phyloP scores from a whole-genome alignment of 768 basidiomycete genomes.

The Ramaria sp. region DNA sequence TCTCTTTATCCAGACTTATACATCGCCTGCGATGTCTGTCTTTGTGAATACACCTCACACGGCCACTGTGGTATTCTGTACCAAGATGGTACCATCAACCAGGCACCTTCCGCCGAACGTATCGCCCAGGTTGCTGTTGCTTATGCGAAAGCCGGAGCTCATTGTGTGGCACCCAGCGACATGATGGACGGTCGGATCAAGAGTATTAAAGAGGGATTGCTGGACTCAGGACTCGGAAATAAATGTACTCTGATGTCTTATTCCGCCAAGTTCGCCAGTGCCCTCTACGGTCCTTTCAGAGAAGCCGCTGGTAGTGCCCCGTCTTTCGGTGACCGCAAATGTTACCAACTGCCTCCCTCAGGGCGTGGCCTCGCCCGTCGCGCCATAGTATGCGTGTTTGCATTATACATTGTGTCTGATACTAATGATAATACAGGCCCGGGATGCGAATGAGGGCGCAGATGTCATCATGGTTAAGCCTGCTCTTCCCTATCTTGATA shows the following conservation, averaged over 20 bases:
- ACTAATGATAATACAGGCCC: constrained; percentile 40
- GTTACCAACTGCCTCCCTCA: constrained; percentile 90
- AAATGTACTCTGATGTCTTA: constrained; percentile 92
- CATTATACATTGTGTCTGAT: neutral
- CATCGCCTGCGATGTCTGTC: constrained; percentile 91
- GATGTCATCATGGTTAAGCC: constrained; percentile 99
- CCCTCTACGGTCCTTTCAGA: constrained; percentile 94
- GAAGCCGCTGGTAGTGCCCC: constrained; percentile 98
- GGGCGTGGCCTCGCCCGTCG: constrained; percentile 86
- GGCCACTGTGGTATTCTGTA: constrained; percentile 89
- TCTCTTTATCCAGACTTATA: constrained; percentile 73
- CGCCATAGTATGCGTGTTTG: constrained; percentile 64
- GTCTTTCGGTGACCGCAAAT: constrained; percentile 91
- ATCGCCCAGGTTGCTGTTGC: constrained; percentile 86
- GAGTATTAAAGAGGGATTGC: constrained; percentile 78
- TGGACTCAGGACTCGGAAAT: constrained; percentile 78
- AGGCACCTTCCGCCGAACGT: constrained; percentile 68
- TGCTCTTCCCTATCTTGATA: constrained; percentile 89
- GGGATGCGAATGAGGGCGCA: constrained; percentile 85
- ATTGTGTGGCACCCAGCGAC: constrained; percentile 96
- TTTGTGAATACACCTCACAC: constrained; percentile 99
- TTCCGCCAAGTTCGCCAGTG: constrained; percentile 94
- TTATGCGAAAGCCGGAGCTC: constrained; percentile 92
- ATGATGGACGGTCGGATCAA: constrained; percentile 99
- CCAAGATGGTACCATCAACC: constrained; percentile 66